Conservation (phyloP, 2,329 filamentous ascomycete species). For the Arthrobotrys sphaeroides region DNA sequence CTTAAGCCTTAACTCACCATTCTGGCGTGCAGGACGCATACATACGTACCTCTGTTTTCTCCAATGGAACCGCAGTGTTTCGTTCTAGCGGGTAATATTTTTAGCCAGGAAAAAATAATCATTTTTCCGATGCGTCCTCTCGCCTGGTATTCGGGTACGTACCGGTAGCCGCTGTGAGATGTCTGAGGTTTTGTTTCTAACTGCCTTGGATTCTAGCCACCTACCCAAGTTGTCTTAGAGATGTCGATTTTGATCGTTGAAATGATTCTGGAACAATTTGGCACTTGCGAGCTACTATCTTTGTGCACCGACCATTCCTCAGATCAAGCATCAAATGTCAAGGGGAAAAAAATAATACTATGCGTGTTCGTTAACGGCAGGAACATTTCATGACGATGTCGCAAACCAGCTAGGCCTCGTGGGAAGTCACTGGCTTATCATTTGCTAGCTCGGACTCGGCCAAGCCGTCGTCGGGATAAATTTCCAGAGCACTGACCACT, state of each 20-base stretch:
- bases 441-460: neutral
- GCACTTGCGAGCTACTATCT: neutral
- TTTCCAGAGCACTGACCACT: slow-evolving; percentile 2
- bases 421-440: neutral
- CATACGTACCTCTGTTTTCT: too few species aligned
- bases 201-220: neutral
- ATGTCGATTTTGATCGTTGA: slow-evolving; percentile 7
- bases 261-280: slow-evolving; percentile 27
- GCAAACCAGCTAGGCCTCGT: neutral
- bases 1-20: slow-evolving; percentile 18
- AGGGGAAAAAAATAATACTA: neutral
- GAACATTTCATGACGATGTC: neutral
- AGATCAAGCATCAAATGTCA: neutral
- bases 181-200: slow-evolving; percentile 15
- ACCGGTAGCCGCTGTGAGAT: slow-evolving; percentile 8
- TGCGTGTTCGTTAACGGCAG: neutral
- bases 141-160: slow-evolving; percentile 32
- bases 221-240: slow-evolving; percentile 38
- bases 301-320: neutral
- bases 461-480: slow-evolving; percentile 1
- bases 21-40: slow-evolving; percentile 22
- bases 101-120: slow-evolving; percentile 12
- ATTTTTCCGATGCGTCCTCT: slow-evolving; percentile 7
- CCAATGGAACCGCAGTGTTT: slow-evolving; percentile 19
- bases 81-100: slow-evolving; percentile 23